Evolutionary conservation across 306 rosid species (phyloP).

Genomic region (Inga laurina): DNA sequence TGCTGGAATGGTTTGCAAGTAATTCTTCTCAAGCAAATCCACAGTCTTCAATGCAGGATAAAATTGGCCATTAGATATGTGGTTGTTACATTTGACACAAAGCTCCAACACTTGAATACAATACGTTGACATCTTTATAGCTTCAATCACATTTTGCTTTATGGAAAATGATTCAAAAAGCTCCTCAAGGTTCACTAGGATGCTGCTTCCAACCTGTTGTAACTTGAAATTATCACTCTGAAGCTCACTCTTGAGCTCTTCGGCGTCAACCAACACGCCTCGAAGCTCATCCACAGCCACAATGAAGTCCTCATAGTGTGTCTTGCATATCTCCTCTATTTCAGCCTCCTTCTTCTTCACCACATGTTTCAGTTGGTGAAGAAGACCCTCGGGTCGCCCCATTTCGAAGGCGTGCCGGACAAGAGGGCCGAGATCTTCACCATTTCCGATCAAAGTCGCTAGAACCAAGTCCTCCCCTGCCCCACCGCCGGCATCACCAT

Average conservation of each 20-base stretch:
- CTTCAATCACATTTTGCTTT: constrained; percentile 82
- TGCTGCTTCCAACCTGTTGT: constrained; percentile 83
- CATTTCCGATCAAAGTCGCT: constrained; percentile 79
- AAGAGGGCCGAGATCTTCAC: constrained; percentile 85
- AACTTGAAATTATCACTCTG: constrained; percentile 84
- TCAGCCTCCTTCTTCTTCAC: constrained; percentile 88
- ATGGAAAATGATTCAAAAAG: constrained; percentile 79
- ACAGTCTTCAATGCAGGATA: constrained; percentile 82
- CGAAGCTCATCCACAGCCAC: constrained; percentile 96
- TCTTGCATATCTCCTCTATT: constrained; percentile 97
- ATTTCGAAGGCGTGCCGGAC: constrained; percentile 92
- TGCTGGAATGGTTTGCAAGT: constrained; percentile 62
- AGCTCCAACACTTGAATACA: constrained; percentile 82
- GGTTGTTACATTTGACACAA: constrained; percentile 83
- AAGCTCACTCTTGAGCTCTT: constrained; percentile 89
- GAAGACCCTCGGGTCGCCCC: constrained; percentile 81
- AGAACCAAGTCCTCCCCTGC: constrained; percentile 81
- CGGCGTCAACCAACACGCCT: constrained; percentile 91
- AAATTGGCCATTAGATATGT: constrained; percentile 68
- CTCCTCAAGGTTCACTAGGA: constrained; percentile 85
- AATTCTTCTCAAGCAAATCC: constrained; percentile 76
- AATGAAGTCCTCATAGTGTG: constrained; percentile 95
- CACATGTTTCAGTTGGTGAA: constrained; percentile 74
- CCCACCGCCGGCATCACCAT: constrained; percentile 53
- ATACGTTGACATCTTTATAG: constrained; percentile 74